Evolutionary conservation across 176 grass and related monocot genomes (phyloP), one percentile per base, ranked within the genome.

Genomic region (Cenchrus americanus): DNA sequence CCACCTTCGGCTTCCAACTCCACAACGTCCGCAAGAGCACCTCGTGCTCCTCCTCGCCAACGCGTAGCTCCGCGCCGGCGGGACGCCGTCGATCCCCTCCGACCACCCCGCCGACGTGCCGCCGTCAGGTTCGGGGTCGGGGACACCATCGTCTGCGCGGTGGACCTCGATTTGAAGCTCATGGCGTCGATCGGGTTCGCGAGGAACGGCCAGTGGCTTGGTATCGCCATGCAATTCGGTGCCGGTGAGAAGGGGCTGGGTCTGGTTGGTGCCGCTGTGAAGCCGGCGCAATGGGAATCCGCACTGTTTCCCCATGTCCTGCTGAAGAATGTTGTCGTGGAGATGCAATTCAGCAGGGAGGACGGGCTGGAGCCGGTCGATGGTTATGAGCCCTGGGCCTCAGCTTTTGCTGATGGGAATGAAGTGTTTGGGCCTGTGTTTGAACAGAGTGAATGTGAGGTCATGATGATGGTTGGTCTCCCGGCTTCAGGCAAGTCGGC

Each of bases 381-480:
- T 52, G 92, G 92, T 17, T 94, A 89, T 50, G 85, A 87, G 27
- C 89, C 87, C 8, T 91, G 89, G 89, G 26, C 48, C 59, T 89
- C 77, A 7, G 67, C 92, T 66, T 32, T 23, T 27, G 53, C 23
- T 2, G 73, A 85, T 66, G 81, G 77, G 13, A 91, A 91, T 72
- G 67, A 48, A 26, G 64, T 89, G 2, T 58, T 13, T 75, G 89
- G 89, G 5, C 87, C 92, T 17, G 30, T 51, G 43, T 89, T 94
- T 66, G n/a, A 81, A 7, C 86, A 83, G 24, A 78, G 62, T 27
- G 58, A 74, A 19, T 89, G 87, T 67, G 80, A 89, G 55, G 73
- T 94, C 61, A 51, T 89, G 74, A 91, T 91, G 92, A 91, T 91
- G 92, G 84, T 91, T 40, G 92, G 92, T 40, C 87, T 94, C 57